phyloP scores from a whole-genome alignment of 2,329 filamentous ascomycete genomes.

The Venturia carpophila region DNA sequence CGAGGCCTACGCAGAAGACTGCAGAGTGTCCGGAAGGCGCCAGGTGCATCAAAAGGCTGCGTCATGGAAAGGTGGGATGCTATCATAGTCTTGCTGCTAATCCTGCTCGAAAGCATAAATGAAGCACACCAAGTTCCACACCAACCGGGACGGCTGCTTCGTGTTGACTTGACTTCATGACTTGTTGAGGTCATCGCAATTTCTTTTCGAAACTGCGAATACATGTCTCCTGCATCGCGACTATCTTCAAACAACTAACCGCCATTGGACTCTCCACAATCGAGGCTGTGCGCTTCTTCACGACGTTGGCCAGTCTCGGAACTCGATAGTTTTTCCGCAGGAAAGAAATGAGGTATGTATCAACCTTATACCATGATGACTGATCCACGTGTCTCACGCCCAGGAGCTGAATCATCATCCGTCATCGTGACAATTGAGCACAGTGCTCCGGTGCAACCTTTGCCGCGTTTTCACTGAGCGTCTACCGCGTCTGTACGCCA shows the following conservation, averaged over 20 bases:
- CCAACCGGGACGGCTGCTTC: background rate
- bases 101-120: background rate
- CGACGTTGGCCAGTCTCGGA: background rate
- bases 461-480: background rate
- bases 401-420: background rate
- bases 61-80: background rate
- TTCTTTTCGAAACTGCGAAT: background rate
- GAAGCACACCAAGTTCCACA: background rate
- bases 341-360: background rate
- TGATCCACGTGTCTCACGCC: background rate
- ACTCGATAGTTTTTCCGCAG: background rate
- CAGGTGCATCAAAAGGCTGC: background rate
- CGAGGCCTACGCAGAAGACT: background rate
- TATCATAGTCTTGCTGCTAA: background rate
- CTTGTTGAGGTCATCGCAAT: background rate
- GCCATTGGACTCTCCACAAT: conserved; percentile 1
- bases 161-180: background rate
- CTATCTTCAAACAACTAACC: background rate
- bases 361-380: background rate
- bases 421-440: background rate
- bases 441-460: background rate
- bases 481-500: background rate
- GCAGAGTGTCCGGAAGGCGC: background rate
- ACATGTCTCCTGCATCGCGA: background rate
- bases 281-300: conserved; percentile 2